Evolutionary conservation across 2,329 filamentous ascomycete genomes (phyloP).

Genomic region (Trichoderma sp.): DNA sequence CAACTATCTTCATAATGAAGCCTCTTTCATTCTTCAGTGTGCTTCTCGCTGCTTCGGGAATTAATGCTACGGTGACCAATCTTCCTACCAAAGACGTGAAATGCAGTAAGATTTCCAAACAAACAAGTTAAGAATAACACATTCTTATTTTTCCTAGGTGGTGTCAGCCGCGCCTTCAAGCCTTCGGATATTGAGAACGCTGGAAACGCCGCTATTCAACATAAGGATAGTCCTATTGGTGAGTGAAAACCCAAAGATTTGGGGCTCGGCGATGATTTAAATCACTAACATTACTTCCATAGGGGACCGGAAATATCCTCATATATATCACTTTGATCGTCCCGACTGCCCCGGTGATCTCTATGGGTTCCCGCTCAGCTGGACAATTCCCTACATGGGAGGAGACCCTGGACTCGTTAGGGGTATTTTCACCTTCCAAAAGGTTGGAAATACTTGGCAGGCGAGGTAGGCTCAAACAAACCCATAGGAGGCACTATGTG

Average conservation of each 20-base stretch:
- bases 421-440: not conserved
- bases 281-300: not conserved
- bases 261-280: not conserved
- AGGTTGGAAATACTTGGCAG: not conserved
- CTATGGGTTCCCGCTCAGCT: not conserved
- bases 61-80: not conserved
- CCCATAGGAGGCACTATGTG: not conserved
- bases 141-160: not conserved
- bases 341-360: not conserved
- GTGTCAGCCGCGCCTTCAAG: not conserved
- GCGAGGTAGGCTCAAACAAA: not conserved
- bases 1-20: not conserved
- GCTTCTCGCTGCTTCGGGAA: not conserved
- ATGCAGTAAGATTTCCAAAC: not conserved
- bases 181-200: not conserved
- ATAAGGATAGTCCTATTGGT: not conserved
- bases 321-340: not conserved
- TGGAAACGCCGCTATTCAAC: not conserved
- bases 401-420: not conserved
- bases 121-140: not conserved
- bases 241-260: not conserved
- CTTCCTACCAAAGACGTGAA: not conserved
- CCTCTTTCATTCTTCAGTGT: not conserved
- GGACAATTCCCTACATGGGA: not conserved
- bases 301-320: not conserved